These are phyloP conservation scores for Marasmius tenuissimus DNA, from an alignment of 1,284 basidiomycete genomes.

Conservation along the genomic window DNA sequence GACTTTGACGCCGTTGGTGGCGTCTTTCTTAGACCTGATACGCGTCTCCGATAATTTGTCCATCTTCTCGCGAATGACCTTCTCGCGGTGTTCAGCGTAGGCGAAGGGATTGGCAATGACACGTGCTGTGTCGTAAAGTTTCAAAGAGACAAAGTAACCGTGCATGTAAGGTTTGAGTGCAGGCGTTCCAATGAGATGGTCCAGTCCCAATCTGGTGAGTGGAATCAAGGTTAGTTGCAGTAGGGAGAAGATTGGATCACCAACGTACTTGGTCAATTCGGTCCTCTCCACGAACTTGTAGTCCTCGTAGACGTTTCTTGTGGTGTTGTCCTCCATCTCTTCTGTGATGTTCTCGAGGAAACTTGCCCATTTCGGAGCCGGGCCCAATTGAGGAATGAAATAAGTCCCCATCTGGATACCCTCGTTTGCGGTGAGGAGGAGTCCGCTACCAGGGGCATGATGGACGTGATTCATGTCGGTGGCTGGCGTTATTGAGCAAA, in stretches of 20 bases:
- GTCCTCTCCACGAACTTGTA: constrained; percentile 95
- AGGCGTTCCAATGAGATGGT: constrained; percentile 92
- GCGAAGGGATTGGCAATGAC: constrained; percentile 96
- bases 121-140: constrained; percentile 94
- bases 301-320: constrained; percentile 86
- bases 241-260: constrained; percentile 9
- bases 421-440: constrained; percentile 90
- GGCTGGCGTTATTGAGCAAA: constrained; percentile 90
- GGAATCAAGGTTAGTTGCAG: constrained; percentile 5
- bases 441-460: constrained; percentile 81
- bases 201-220: constrained; percentile 75
- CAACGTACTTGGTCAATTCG: constrained; percentile 80
- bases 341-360: constrained; percentile 99
- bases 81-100: constrained; percentile 92
- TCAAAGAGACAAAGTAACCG: constrained; percentile 96
- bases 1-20: constrained; percentile 66
- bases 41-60: constrained; percentile 92
- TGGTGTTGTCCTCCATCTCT: constrained; percentile 89
- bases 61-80: constrained; percentile 84
- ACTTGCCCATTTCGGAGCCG: constrained; percentile 94
- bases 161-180: constrained; percentile 99
- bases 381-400: constrained; percentile 95
- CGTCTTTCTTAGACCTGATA: constrained; percentile 78
- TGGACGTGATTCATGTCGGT: constrained; percentile 88
- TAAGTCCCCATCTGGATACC: constrained; percentile 90